A percentile compares a stretch with the other conserved stretches of the same genome.
These are phyloP conservation scores for Aspergillus flavus DNA, from an alignment of 2,329 filamentous ascomycete species.

Conservation along the genomic window DNA sequence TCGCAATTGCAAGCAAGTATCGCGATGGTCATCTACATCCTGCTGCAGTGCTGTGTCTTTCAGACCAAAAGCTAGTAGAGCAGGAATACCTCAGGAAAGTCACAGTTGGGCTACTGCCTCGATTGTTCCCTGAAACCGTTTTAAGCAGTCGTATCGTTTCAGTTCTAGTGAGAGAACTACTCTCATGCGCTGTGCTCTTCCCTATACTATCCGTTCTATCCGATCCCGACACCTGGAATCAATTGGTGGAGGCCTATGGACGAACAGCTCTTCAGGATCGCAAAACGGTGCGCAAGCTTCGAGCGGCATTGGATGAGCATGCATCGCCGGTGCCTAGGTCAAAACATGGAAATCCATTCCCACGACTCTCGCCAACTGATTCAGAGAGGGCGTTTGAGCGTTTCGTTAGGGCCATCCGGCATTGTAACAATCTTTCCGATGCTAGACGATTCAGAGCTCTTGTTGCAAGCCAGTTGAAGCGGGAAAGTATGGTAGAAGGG, in stretches of 20 bases:
- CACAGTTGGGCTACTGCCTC: constrained; percentile 71
- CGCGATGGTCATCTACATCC: constrained; percentile 84
- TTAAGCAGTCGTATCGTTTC: constrained; percentile 79
- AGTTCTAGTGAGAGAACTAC: constrained; percentile 81
- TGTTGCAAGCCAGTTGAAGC: constrained; percentile 86
- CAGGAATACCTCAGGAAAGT: constrained; percentile 84
- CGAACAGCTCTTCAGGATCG: constrained; percentile 89
- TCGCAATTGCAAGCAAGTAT: constrained; percentile 95
- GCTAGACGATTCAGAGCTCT: constrained; percentile 90
- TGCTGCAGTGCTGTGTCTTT: constrained; percentile 78
- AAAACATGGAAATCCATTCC: constrained; percentile 69
- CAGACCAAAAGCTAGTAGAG: constrained; percentile 80
- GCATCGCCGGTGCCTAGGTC: constrained; percentile 75
- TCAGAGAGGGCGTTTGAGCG: constrained; percentile 92
- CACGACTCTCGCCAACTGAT: constrained; percentile 77
- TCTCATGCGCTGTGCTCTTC: constrained; percentile 86
- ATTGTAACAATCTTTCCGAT: constrained; percentile 88
- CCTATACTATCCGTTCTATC: constrained; percentile 78
- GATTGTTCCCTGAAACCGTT: constrained; percentile 72
- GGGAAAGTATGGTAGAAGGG: constrained; percentile 74
- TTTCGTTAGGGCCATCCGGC: constrained; percentile 85
- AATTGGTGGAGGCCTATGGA: constrained; percentile 86
- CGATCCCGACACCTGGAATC: constrained; percentile 97
- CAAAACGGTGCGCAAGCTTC: constrained; percentile 88
- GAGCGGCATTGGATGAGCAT: constrained; percentile 91